Base-by-base conservation (phyloP, 208 protist species). In the Trypanosoma melophagium region DNA sequence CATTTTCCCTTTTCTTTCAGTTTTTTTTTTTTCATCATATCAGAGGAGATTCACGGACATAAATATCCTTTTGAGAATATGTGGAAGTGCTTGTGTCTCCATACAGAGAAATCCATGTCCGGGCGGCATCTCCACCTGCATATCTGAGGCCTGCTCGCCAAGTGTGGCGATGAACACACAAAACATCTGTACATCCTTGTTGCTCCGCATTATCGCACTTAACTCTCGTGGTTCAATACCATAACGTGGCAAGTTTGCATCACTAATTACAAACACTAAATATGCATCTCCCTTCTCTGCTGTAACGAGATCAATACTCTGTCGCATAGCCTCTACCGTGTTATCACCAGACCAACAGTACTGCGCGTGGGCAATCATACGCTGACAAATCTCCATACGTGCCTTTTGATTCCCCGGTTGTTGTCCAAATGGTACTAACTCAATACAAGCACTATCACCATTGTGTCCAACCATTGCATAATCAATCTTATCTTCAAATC, bases 201-300 rank as follows among this genome's bases (percentile, higher is more conserved):
- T 62, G 44, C 81, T 87, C 35, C 65, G 61, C 47, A 97, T 92
- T 60, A 95, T 90, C 40, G 60, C 50, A 24, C 84, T 55, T 65
- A 97, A 63, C 68, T 93, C 82, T n/a, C 76, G 62, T 17, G 87
- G 80, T 0, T 66, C 70, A 58, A 98, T 97, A 62, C 93, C 94
- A 76, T 98, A 98, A 19, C 86, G 86, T 16, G 79, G 77, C 44
- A 98, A 76, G 66, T 98, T 98, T 22, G 96, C 96, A 60, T 98
- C 96, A 60, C 86, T 95, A 47, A 98, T 83, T 16, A 98, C 79
- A 74, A 98, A 92, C 4, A 98, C 95, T 79, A 98, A 94, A 68
- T 92, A 92, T 22, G 97, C 82, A 63, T 97, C 92, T 3, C 82
- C 93, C 57, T 94, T 90, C 58, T 92, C 78, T 41, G 84, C 74